Evolutionary conservation across 345 rosid species (phyloP), one percentile per base, ranked within the genome.

Genomic region (Acer negundo): DNA sequence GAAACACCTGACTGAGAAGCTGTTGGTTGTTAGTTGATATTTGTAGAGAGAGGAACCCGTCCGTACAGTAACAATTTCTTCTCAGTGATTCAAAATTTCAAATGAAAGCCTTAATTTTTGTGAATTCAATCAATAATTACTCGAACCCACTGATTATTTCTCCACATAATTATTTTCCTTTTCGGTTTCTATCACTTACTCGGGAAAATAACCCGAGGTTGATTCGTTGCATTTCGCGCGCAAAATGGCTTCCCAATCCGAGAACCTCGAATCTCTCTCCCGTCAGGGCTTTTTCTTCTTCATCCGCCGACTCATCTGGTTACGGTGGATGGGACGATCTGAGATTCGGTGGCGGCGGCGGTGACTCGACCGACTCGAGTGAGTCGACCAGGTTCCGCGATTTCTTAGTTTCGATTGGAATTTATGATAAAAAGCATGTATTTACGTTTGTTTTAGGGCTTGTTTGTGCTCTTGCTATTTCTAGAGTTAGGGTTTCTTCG

Each of bases 281-380:
- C 17, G 31, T 78, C 51, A 71, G 35, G 62, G 80, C 87, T 63
- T 71, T 65, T 38, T 28, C 77, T 63, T 71, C 70, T 38, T 28
- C 77, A n/a, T 42, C 79, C 1, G 44, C 73, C 9, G 69, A 65
- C 11, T 56, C 80, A 3, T 53, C 68, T 59, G 67, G 42, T 82
- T 91, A 71, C 53, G 88, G 90, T 42, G 95, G 95, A 3, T 91
- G 95, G 95, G 90, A 86, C 47, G 90, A 87, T 59, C 22, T 76
- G 62, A 79, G 70, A 40, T 82, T 75, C 69, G 79, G 31, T 35
- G 38, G 38, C 38, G 38, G 6, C 4, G 38, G 6, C 0, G 38
- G 79, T 31, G 87, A 79, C 73, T 55, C 81, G 42, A 53, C 31
- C 53, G 28, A 58, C 77, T 79, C 83, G 3, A 90, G 85, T 70